Evolutionary conservation across 169 alveolate species (phyloP).

Genomic region (Eimeria acervulina): DNA sequence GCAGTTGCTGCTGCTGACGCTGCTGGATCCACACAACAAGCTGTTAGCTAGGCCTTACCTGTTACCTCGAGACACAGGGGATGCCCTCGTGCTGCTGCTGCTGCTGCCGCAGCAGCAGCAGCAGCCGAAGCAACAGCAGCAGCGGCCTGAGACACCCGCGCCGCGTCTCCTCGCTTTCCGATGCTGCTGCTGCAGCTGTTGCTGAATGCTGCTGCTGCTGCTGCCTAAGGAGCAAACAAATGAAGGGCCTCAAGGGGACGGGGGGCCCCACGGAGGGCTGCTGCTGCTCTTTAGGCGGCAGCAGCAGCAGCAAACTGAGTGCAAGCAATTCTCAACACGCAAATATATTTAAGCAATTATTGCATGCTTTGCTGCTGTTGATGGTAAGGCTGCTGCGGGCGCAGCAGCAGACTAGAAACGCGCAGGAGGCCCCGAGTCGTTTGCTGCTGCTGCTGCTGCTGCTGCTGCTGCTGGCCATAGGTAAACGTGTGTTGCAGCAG

Average conservation of each 20-base stretch:
- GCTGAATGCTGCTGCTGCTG: not conserved
- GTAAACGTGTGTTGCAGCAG: not conserved
- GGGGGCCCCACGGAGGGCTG: conserved; percentile 59
- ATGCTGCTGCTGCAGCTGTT: conserved; percentile 58
- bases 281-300: conserved; percentile 15
- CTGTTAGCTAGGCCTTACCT: no score
- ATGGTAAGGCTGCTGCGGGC: not conserved
- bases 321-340: not conserved
- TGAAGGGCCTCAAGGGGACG: conserved; percentile 47
- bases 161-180: not conserved
- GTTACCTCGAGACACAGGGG: not conserved
- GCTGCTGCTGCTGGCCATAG: conserved; percentile 3
- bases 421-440: conserved; percentile 32
- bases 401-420: not conserved
- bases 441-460: conserved; percentile 68
- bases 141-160: not conserved
- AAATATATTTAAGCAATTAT: not conserved
- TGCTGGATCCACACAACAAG: not conserved
- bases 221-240: not conserved
- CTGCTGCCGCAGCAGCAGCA: no score
- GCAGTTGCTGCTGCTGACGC: not conserved
- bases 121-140: no score
- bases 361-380: not conserved
- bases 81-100: not conserved
- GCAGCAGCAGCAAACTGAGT: conserved; percentile 47